phyloP scores from a whole-genome alignment of 805 yeast species.

The Wickerhamia fluorescens region DNA sequence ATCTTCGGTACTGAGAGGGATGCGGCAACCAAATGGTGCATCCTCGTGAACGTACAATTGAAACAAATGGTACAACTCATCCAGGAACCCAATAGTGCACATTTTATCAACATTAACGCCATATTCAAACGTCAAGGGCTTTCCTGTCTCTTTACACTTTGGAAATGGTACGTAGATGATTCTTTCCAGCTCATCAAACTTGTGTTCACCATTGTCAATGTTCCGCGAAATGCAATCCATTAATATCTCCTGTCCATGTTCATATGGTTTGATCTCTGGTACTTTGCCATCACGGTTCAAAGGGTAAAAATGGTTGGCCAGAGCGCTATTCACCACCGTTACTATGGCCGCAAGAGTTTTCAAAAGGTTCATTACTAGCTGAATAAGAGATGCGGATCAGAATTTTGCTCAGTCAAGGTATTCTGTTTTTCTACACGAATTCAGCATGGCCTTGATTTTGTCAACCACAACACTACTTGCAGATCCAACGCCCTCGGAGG shows the following conservation, averaged over 20 bases:
- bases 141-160: constrained; percentile 55
- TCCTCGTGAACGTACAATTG: constrained; percentile 75
- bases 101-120: constrained; percentile 44
- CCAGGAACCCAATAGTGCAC: constrained; percentile 58
- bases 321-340: not conserved
- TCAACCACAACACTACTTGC: too few species aligned
- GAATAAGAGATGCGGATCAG: too few species aligned
- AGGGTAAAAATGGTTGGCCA: constrained; percentile 28
- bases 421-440: too few species aligned
- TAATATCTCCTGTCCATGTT: constrained; percentile 35
- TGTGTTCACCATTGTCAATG: constrained; percentile 72
- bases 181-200: constrained; percentile 53
- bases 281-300: constrained; percentile 30
- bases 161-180: constrained; percentile 57
- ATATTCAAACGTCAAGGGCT: constrained; percentile 50
- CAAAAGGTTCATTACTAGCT: too few species aligned
- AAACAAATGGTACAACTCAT: constrained; percentile 63
- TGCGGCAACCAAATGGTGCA: constrained; percentile 63
- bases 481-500: too few species aligned
- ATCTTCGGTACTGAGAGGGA: constrained; percentile 44
- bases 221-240: constrained; percentile 60
- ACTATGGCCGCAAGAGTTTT: not conserved
- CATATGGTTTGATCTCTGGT: constrained; percentile 31
- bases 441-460: too few species aligned
- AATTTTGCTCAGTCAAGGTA: too few species aligned